These are phyloP conservation scores for Pythium brassicae DNA, from an alignment of 352 stramenopile species.

Conservation along the genomic window DNA sequence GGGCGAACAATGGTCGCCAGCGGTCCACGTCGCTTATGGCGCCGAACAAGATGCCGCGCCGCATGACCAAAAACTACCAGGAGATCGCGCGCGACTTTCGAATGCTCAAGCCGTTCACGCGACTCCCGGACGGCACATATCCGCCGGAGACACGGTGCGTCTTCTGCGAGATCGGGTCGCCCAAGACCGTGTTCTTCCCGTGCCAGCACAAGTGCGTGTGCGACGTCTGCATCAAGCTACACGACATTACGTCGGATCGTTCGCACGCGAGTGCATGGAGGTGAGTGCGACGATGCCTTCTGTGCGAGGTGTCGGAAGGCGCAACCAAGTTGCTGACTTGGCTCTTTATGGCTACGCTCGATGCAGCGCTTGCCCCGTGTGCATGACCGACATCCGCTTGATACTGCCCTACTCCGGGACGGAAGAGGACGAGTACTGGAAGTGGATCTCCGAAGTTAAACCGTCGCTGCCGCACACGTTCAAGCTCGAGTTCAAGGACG, in stretches of 20 bases:
- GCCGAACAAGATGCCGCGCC: slow-evolving; percentile 8
- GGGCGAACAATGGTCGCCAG: slow-evolving; percentile 7
- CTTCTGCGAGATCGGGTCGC: slow-evolving; percentile 30
- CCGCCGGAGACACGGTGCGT: slow-evolving; percentile 31
- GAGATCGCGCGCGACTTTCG: slow-evolving; percentile 46
- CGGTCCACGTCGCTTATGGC: slow-evolving; percentile 12
- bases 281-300: slow-evolving; percentile 14
- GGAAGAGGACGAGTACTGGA: slow-evolving; percentile 62
- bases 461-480: slow-evolving; percentile 38
- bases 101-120: slow-evolving; percentile 46
- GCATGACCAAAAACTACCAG: slow-evolving; percentile 55
- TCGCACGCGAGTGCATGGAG: slow-evolving; percentile 22
- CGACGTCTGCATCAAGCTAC: slow-evolving; percentile 37
- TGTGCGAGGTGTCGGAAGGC: not conserved
- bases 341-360: not conserved
- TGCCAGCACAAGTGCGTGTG: slow-evolving; percentile 71
- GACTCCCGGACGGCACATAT: slow-evolving; percentile 38
- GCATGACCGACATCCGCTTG: slow-evolving; percentile 52
- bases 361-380: slow-evolving; percentile 57
- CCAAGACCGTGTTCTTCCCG: slow-evolving; percentile 48
- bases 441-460: slow-evolving; percentile 48
- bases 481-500: slow-evolving; percentile 44
- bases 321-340: not conserved
- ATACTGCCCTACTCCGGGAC: slow-evolving; percentile 48
- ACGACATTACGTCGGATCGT: slow-evolving; percentile 33